Percentiles rank a stretch among this genome's conserved stretches.
phyloP scores from a whole-genome alignment of 805 yeast genomes.

The Yarrowia phangngaensis region DNA sequence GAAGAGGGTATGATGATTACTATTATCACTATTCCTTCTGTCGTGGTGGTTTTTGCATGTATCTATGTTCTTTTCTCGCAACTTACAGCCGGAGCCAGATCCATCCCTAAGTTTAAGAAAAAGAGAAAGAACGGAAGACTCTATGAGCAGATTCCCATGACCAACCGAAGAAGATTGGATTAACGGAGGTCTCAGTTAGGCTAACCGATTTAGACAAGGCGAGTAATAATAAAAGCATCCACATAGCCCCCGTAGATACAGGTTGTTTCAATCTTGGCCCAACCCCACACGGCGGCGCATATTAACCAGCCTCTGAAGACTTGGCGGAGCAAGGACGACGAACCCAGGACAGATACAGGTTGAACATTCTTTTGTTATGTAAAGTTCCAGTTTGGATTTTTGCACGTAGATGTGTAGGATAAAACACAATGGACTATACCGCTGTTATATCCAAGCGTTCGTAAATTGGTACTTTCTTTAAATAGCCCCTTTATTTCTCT shows the following conservation, averaged over 20 bases:
- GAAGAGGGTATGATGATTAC: slow-evolving; percentile 40
- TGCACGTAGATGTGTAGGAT: too few relatives aligned
- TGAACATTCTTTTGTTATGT: too few relatives aligned
- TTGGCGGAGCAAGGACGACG: slow-evolving; percentile 28
- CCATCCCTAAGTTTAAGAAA: slow-evolving; percentile 22
- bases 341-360: slow-evolving; percentile 35
- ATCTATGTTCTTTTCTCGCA: slow-evolving; percentile 28
- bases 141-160: slow-evolving; percentile 13
- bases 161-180: slow-evolving; percentile 20
- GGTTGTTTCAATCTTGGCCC: slow-evolving; percentile 21
- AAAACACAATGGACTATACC: too few relatives aligned
- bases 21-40: slow-evolving; percentile 30
- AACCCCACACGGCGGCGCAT: slow-evolving; percentile 21
- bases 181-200: background rate
- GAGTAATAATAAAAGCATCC: slow-evolving; percentile 13
- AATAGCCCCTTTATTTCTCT: too few relatives aligned
- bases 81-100: slow-evolving; percentile 13
- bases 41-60: slow-evolving; percentile 29
- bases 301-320: slow-evolving; percentile 31
- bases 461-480: too few relatives aligned
- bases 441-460: too few relatives aligned
- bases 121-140: slow-evolving; percentile 1
- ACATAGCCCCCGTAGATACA: slow-evolving; percentile 24
- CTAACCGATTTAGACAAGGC: background rate
- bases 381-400: too few relatives aligned